Conservation (phyloP, 208 protist species). For the Angomonas deanei region DNA sequence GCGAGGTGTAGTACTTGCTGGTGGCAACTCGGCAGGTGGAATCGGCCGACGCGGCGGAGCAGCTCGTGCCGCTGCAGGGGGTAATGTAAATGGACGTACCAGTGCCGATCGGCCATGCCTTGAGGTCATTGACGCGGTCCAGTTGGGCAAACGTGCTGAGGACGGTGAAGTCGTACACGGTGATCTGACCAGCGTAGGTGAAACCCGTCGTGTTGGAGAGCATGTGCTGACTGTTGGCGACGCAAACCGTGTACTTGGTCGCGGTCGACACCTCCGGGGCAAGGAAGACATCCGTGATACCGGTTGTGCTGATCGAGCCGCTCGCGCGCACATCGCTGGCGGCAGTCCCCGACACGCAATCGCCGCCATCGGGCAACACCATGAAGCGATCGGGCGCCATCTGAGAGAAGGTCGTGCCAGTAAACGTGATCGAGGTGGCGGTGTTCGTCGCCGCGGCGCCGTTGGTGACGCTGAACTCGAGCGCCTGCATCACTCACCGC, state of each 20-base stretch:
- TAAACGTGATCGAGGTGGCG: conserved; percentile 26
- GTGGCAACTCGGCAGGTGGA: conserved; percentile 17
- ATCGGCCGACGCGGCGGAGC: conserved; percentile 11
- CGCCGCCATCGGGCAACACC: conserved; percentile 12
- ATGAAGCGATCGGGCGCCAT: conserved; percentile 22
- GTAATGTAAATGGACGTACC: conserved; percentile 30
- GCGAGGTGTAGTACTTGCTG: conserved; percentile 22
- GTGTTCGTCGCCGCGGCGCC: conserved; percentile 17
- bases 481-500: conserved; percentile 14
- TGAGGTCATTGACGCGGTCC: conserved; percentile 32
- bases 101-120: conserved; percentile 21
- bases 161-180: conserved; percentile 24
- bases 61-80: conserved; percentile 18
- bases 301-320: conserved; percentile 20
- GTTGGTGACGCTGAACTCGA: conserved; percentile 17
- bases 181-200: conserved; percentile 27
- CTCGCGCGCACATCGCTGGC: conserved; percentile 8
- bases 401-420: conserved; percentile 8
- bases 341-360: conserved; percentile 18
- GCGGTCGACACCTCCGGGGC: not conserved
- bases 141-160: conserved; percentile 37
- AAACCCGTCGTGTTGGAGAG: conserved; percentile 26
- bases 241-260: conserved; percentile 20
- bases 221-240: conserved; percentile 5
- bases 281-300: conserved; percentile 22